Conservation (phyloP, 2,329 filamentous ascomycete genomes). For the Claviceps pazoutovae region DNA sequence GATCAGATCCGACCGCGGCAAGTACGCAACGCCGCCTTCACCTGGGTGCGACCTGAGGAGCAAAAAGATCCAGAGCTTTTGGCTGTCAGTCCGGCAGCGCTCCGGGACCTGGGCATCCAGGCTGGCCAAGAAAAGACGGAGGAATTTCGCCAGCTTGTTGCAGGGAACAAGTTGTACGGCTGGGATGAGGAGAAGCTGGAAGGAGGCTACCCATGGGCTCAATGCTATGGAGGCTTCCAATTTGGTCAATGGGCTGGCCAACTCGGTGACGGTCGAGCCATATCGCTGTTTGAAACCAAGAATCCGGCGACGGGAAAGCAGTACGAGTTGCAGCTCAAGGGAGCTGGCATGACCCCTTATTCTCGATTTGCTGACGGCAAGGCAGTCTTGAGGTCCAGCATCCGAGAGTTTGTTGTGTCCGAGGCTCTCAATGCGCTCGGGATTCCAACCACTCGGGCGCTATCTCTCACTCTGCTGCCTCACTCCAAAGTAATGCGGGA, state of each 20-base stretch:
- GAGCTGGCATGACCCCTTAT: conserved; percentile 85
- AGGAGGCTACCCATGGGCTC: conserved; percentile 90
- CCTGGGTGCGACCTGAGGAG: conserved; percentile 73
- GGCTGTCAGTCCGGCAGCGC: conserved; percentile 62
- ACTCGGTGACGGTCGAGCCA: conserved; percentile 85
- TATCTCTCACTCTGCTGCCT: conserved; percentile 68
- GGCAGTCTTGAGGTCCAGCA: conserved; percentile 81
- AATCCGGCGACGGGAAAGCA: conserved; percentile 56
- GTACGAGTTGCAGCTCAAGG: conserved; percentile 90
- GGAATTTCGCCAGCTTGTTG: conserved; percentile 63
- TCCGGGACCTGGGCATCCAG: conserved; percentile 68
- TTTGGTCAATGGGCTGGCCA: conserved; percentile 90
- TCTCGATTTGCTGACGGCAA: conserved; percentile 93
- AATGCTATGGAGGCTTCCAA: conserved; percentile 82
- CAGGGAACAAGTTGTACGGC: conserved; percentile 71
- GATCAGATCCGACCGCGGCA: conserved; percentile 64
- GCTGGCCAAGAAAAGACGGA: conserved; percentile 53
- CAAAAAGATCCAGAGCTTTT: conserved; percentile 64
- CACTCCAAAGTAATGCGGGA: conserved; percentile 64
- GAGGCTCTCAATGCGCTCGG: conserved; percentile 75
- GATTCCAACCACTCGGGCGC: conserved; percentile 75
- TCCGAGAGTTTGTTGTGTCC: conserved; percentile 85
- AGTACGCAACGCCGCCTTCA: conserved; percentile 76
- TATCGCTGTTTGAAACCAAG: conserved; percentile 81
- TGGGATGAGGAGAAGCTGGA: conserved; percentile 52